phyloP scores from a whole-genome alignment of 768 basidiomycete species.

The Suillus fuscotomentosus region DNA sequence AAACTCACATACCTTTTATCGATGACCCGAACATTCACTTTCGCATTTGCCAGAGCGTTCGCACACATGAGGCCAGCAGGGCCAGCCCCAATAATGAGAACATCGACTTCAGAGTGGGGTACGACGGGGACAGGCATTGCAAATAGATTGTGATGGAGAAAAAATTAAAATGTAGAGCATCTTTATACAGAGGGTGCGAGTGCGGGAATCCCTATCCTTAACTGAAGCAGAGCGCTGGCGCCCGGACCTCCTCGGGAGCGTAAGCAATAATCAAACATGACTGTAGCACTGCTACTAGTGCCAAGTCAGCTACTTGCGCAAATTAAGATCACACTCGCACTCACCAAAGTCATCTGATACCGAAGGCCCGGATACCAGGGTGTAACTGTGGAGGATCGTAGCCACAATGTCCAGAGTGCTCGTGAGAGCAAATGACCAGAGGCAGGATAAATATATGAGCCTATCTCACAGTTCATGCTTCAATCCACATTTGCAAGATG shows the following conservation, averaged over 20 bases:
- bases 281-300: not conserved
- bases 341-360: not conserved
- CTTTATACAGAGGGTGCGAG: constrained; percentile 7
- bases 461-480: not conserved
- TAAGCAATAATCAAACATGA: not conserved
- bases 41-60: constrained; percentile 36
- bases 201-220: not conserved
- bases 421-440: not conserved
- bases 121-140: constrained; percentile 5
- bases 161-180: not conserved
- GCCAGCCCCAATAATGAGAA: constrained; percentile 42
- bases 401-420: not conserved
- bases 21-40: constrained; percentile 37
- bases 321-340: not conserved
- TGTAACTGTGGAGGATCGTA: not conserved
- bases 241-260: not conserved
- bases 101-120: constrained; percentile 34
- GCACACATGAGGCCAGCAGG: constrained; percentile 45
- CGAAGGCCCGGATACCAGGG: not conserved
- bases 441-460: not conserved
- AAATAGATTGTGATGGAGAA: not conserved
- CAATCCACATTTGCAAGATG: not conserved
- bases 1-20: constrained; percentile 35
- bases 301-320: not conserved
- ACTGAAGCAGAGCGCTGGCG: not conserved